Evolutionary conservation across 176 grass and related monocot genomes (phyloP), one percentile per base, ranked within the genome.

Genomic region (Oryza brachyantha): DNA sequence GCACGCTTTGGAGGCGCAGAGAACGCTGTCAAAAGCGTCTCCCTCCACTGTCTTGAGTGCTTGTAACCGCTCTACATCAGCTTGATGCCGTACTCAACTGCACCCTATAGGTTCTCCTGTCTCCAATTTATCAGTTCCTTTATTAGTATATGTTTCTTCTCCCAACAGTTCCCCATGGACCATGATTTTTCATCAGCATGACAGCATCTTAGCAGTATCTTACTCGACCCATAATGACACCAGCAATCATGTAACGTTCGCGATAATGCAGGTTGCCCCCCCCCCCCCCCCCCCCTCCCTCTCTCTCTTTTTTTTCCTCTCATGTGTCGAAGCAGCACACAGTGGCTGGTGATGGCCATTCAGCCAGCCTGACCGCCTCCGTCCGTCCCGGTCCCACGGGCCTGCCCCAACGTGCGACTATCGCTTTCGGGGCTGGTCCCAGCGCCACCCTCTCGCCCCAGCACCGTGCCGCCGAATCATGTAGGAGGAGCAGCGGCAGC

Each of bases 351-450:
- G 77, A 74, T 61, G 36, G 69, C 48, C 37, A 76, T 17, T 57
- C 52, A 0, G 68, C 76, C 79, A 54, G 70, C 38, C 32, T 16
- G 26, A 21, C 21, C 25, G 17, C 39, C 41, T 24, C 37, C 22
- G 8, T 1, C 8, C 37, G 40, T 11, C 4, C 41, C 10, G 11
- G 10, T 35, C 39, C 60, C 10, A 0, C 61, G 7, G 22, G 57
- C 31, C 42, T 76, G 72, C 60, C 70, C 71, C 72, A 69, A 45
- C 78, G 72, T 81, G 84, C 78, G 43, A 70, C 72, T 24, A 70
- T 81, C 72, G 32, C 72, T 86, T 64, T 86, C 64, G n/a, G n/a
- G n/a, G n/a, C n/a, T n/a, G n/a, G n/a, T 36, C 24, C 62, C n/a
- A 28, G 2, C 29, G 29, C 16, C 34, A 8, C 13, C 39, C 10